Base-by-base conservation (phyloP, 2,329 filamentous ascomycete species). In the Monilinia laxa region DNA sequence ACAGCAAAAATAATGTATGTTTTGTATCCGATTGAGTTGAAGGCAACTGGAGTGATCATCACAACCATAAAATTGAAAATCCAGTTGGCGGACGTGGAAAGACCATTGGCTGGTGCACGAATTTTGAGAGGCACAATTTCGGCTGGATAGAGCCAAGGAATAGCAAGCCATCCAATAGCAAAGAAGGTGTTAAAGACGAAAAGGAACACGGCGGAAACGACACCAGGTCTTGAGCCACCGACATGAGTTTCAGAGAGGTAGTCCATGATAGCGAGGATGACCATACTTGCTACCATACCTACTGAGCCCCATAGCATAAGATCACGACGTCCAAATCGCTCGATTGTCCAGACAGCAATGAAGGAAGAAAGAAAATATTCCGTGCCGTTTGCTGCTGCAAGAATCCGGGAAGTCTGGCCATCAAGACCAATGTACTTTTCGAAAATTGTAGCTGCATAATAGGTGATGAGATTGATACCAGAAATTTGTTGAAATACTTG, bases 221-320 rank as follows among this genome's bases (percentile, higher is more conserved):
- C 11, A 67, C 69, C 23, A 66, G 57, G 58, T 12, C 14, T 28
- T 31, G 53, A 53, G 14, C 60, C 65, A 14, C 58, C 53, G 9
- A 64, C 23, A 71, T 74, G n/a, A 65, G 70, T 55, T 73, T 75
- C 3, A 73, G 75, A 66, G 31, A 66, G 51, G 16, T 87, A 79
- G 42, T 90, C 81, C 2, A 62, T 65, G 35, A 53, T 35, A 40
- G 35, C 40, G 38, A 65, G 64, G 85, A 83, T 89, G 38, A 45
- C 64, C 64, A 65, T 65, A 91, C 91, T 58, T 85, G 87, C 74
- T 25, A 85, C 85, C 80, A 88, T 86, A 0, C 86, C 86, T 35
- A 83, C 78, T 0, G 86, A 85, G 62, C 89, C 89, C 69, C 90
- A 85, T 20, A 92, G 78, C 87, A 93, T 91, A 69, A 92, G 83